Conservation (phyloP, 1,284 basidiomycete genomes). For the Inonotus obliquus region DNA sequence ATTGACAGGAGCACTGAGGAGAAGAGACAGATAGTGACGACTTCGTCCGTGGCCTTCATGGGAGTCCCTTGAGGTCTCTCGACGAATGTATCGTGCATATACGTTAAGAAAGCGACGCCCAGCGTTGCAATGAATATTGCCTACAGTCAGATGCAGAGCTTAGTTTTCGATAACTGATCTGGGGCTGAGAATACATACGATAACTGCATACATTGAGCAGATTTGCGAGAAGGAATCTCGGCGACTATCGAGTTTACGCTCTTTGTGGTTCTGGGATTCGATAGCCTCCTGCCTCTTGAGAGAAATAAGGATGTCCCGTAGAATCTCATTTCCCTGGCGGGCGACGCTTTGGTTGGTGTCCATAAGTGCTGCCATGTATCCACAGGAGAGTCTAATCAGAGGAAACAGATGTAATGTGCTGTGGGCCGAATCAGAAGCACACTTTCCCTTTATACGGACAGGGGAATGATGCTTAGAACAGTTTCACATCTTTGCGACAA, state of each 20-base stretch:
- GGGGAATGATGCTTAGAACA: neutral
- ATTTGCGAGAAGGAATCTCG: neutral
- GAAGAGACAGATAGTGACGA: neutral
- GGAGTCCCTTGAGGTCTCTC: neutral
- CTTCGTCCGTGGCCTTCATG: neutral
- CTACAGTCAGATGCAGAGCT: neutral
- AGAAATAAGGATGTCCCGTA: neutral
- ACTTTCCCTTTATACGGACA: neutral
- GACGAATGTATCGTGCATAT: neutral
- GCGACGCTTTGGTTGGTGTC: neutral
- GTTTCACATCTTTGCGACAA: too few species aligned
- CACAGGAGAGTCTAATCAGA: neutral
- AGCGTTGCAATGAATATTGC: conserved; percentile 7
- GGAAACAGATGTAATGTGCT: neutral
- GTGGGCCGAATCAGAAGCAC: neutral
- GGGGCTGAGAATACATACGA: neutral
- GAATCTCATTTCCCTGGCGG: neutral
- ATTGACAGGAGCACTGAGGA: neutral
- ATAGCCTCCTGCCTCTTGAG: neutral
- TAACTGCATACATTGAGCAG: conserved; percentile 2
- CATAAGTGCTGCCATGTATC: conserved; percentile 13
- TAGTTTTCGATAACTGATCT: neutral
- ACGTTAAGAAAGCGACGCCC: neutral
- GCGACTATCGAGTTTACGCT: neutral
- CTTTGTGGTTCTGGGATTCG: neutral